Conservation (phyloP, 2,329 filamentous ascomycete species). For the Fusarium acutatum region DNA sequence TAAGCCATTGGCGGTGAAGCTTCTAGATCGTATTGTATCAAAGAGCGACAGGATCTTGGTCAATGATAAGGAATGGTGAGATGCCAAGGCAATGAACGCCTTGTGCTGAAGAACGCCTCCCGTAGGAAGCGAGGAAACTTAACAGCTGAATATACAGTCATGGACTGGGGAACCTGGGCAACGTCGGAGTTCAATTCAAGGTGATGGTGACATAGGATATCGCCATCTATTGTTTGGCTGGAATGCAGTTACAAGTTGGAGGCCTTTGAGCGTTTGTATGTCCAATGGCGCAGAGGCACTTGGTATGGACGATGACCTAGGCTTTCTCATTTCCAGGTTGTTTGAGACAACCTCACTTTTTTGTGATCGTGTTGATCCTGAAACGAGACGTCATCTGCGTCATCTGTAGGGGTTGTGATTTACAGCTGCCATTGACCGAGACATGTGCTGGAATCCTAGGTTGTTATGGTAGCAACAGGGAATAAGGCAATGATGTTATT, state of each 20-base stretch:
- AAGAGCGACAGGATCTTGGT: neutral
- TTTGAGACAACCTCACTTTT: conserved; percentile 22
- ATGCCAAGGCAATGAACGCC: neutral
- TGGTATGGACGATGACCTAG: conserved; percentile 16
- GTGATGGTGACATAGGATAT: conserved; percentile 2
- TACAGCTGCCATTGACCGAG: neutral
- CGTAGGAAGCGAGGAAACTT: neutral
- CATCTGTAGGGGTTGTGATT: conserved; percentile 10
- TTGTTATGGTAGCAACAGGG: conserved; percentile 27
- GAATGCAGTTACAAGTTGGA: conserved; percentile 19
- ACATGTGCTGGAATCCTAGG: conserved; percentile 23
- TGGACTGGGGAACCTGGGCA: conserved; percentile 25
- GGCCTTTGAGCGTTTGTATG: neutral
- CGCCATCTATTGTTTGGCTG: neutral
- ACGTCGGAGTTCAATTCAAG: neutral
- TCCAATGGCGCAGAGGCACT: conserved; percentile 3
- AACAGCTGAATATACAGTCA: conserved; percentile 7
- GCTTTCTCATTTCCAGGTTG: neutral
- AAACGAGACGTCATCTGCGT: conserved; percentile 35
- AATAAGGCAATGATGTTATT: conserved; percentile 11
- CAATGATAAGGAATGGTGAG: neutral
- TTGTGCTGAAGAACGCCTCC: conserved; percentile 17
- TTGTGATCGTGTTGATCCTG: conserved; percentile 17
- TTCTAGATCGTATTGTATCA: neutral
- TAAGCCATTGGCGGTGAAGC: neutral